A percentile compares a stretch with the other conserved stretches of the same genome.
These are phyloP conservation scores for Tulasnella sp. DNA, from an alignment of 768 basidiomycete species.

Conservation along the genomic window DNA sequence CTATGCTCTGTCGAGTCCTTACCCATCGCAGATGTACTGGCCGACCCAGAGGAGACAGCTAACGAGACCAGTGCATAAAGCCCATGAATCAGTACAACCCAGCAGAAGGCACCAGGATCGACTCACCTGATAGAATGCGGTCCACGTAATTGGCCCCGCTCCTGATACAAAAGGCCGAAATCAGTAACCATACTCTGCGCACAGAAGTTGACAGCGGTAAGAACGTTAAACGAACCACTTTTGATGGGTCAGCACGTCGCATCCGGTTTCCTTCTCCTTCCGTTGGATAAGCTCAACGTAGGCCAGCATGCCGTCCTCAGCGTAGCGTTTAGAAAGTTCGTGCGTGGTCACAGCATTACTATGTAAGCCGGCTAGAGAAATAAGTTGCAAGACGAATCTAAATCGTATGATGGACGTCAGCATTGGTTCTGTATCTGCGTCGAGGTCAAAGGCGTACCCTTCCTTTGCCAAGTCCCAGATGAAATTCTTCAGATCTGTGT, in stretches of 20 bases:
- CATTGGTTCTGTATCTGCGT: background rate
- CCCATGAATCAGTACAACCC: background rate
- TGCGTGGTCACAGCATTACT: conserved; percentile 70
- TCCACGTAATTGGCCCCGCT: conserved; percentile 89
- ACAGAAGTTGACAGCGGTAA: background rate
- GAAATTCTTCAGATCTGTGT: conserved; percentile 70
- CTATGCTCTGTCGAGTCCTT: conserved; percentile 83
- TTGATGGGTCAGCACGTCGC: conserved; percentile 87
- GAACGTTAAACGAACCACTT: conserved; percentile 55
- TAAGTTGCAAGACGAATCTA: conserved; percentile 79
- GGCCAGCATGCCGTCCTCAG: conserved; percentile 84
- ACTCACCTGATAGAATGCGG: conserved; percentile 56
- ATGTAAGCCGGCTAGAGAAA: conserved; percentile 86
- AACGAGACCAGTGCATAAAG: background rate
- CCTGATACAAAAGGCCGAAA: conserved; percentile 32
- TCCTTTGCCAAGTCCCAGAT: conserved; percentile 86
- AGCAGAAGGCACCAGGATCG: background rate
- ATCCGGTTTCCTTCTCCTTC: conserved; percentile 80
- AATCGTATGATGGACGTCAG: background rate
- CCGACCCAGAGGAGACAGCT: conserved; percentile 75
- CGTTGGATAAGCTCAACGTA: conserved; percentile 82
- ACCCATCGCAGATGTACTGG: conserved; percentile 73
- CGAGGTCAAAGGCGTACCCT: conserved; percentile 38
- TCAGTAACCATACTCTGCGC: background rate
- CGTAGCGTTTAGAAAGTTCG: conserved; percentile 69